Evolutionary conservation across 202 grass and related monocot genomes (phyloP).

Genomic region (Schoenoplectus triqueter): DNA sequence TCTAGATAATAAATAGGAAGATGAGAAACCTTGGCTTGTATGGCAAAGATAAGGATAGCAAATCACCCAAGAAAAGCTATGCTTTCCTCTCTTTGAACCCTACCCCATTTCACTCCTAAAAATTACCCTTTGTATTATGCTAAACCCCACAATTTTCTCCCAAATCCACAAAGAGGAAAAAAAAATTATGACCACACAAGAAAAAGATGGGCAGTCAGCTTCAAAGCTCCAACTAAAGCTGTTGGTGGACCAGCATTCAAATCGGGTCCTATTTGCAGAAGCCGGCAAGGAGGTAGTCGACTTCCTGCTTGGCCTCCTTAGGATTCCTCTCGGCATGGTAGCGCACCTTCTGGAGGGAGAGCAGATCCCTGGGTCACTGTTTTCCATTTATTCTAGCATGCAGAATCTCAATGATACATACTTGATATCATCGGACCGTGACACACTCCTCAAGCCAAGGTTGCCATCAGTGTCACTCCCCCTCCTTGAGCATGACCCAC

Average conservation of each 20-base stretch:
- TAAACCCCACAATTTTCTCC: constrained; percentile 9
- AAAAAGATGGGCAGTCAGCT: constrained; percentile 6
- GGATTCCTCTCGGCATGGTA: constrained; percentile 53
- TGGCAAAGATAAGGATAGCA: constrained; percentile 34
- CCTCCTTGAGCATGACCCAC: constrained; percentile 23
- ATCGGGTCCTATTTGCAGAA: constrained; percentile 65
- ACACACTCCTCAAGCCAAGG: constrained; percentile 48
- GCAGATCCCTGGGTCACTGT: constrained; percentile 44
- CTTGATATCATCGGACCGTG: constrained; percentile 44
- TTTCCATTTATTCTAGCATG: constrained; percentile 53
- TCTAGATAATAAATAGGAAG: neutral
- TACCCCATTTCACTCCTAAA: constrained; percentile 16
- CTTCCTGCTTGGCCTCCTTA: constrained; percentile 69
- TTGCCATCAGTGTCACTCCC: constrained; percentile 41
- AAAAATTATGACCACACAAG: constrained; percentile 32
- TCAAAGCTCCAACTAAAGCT: constrained; percentile 58
- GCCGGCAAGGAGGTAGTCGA: constrained; percentile 72
- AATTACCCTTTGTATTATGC: neutral
- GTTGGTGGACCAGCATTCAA: constrained; percentile 60
- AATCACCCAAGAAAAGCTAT: constrained; percentile 31
- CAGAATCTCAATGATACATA: constrained; percentile 46
- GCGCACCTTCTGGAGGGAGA: constrained; percentile 45
- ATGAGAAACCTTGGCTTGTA: constrained; percentile 1
- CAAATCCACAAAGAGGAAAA: neutral
- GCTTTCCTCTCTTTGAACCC: constrained; percentile 30